phyloP scores from a whole-genome alignment of 2,329 filamentous ascomycete species.

The Alternaria viburni region DNA sequence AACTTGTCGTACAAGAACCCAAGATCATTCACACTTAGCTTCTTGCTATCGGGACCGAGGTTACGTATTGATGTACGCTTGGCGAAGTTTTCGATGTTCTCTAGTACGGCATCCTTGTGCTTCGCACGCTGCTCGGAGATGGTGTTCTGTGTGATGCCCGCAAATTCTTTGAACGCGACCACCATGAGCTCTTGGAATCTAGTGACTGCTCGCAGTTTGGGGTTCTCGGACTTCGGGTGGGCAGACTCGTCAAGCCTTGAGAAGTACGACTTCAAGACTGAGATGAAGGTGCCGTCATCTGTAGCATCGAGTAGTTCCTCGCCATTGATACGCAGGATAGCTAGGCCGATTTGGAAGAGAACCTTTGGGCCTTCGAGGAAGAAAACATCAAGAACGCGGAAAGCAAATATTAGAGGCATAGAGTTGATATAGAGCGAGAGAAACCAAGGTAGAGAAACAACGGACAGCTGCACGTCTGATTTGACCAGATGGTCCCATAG shows the following conservation, averaged over 20 bases:
- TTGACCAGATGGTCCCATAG: constrained; percentile 98
- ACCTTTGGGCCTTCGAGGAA: constrained; percentile 98
- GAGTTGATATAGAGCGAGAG: constrained; percentile 98
- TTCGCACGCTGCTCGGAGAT: constrained; percentile 88
- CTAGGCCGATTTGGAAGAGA: constrained; percentile 92
- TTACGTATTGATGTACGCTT: constrained; percentile 97
- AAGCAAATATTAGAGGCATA: constrained; percentile 97
- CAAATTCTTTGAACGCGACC: constrained; percentile 97
- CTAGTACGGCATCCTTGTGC: constrained; percentile 92
- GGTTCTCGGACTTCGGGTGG: constrained; percentile 92
- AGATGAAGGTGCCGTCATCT: constrained; percentile 96
- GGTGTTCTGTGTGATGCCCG: constrained; percentile 89
- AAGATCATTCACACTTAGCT: constrained; percentile 82
- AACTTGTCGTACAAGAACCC: constrained; percentile 93
- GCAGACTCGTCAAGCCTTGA: constrained; percentile 91
- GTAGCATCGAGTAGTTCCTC: constrained; percentile 92
- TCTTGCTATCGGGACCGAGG: constrained; percentile 92
- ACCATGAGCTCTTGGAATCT: constrained; percentile 99
- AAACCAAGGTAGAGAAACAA: constrained; percentile 97
- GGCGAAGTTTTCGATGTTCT: constrained; percentile 95
- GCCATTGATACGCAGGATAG: constrained; percentile 96
- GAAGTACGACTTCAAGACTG: constrained; percentile 94
- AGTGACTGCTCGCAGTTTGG: constrained; percentile 91
- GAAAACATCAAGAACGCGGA: constrained; percentile 95
- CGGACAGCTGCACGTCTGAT: constrained; percentile 94